Conservation (phyloP, 768 basidiomycete genomes). For the Lactarius pseudohatsudake region DNA sequence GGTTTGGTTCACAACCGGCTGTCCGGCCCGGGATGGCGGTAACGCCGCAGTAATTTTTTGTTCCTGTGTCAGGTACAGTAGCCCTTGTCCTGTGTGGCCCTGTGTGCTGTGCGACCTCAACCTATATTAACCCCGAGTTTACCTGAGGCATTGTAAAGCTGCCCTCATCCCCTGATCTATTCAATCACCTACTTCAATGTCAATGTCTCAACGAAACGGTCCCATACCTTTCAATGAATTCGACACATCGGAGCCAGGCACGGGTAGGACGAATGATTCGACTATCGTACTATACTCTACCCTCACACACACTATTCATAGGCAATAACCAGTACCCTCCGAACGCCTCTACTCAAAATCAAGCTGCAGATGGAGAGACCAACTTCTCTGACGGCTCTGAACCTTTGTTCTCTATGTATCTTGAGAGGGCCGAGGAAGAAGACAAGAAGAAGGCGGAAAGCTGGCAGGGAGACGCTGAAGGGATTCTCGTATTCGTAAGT, state of each 20-base stretch:
- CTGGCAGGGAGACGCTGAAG: conserved; percentile 16
- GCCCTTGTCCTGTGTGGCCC: background rate
- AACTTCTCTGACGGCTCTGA: conserved; percentile 8
- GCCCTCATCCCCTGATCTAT: background rate
- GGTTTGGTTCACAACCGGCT: background rate
- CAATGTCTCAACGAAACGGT: background rate
- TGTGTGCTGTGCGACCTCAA: background rate
- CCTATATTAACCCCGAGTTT: background rate
- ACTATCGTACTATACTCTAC: background rate
- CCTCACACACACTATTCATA: background rate
- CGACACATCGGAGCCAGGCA: background rate
- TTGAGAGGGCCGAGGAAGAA: background rate
- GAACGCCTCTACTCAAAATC: background rate
- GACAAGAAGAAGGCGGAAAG: conserved; percentile 2
- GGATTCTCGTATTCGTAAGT: conserved; percentile 14
- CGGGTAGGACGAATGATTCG: background rate
- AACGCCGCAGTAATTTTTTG: background rate
- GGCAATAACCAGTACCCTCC: background rate
- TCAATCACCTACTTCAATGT: background rate
- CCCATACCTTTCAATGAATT: background rate
- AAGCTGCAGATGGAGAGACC: background rate
- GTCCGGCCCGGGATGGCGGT: background rate
- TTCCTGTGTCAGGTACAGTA: too few relatives aligned
- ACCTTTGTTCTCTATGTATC: conserved; percentile 14
- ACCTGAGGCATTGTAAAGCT: background rate